phyloP scores from a whole-genome alignment of 306 rosid genomes.

The Quercus cerris region DNA sequence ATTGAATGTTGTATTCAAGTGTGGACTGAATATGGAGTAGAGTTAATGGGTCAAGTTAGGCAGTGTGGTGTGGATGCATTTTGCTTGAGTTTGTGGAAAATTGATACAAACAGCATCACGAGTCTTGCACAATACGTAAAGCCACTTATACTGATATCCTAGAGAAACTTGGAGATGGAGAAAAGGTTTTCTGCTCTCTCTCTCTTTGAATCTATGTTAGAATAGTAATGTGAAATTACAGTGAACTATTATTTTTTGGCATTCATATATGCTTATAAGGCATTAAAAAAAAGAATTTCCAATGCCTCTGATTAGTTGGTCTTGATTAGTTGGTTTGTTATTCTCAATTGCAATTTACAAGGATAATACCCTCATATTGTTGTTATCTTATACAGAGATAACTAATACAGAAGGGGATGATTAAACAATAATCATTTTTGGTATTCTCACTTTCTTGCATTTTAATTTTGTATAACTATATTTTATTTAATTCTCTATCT shows the following conservation, averaged over 20 bases:
- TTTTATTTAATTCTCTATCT: neutral
- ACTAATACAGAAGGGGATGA: neutral
- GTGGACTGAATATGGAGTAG: too few species aligned
- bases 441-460: neutral
- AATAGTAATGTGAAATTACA: too few species aligned
- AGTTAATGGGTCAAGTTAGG: too few species aligned
- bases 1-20: too few species aligned
- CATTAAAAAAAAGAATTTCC: neutral
- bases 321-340: neutral
- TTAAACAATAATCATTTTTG: neutral
- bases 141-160: conserved; percentile 76
- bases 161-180: conserved; percentile 68
- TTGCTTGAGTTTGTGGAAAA: neutral
- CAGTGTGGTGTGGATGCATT: too few species aligned
- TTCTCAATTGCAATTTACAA: neutral
- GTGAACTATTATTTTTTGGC: neutral
- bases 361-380: neutral
- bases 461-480: neutral
- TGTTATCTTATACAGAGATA: neutral
- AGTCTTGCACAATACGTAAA: conserved; percentile 78
- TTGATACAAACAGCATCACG: conserved; percentile 57
- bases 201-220: neutral
- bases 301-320: neutral
- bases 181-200: conserved; percentile 50
- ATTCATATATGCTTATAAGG: neutral